phyloP scores from a whole-genome alignment of 441 rosid genomes.

The Lepidium campestre region DNA sequence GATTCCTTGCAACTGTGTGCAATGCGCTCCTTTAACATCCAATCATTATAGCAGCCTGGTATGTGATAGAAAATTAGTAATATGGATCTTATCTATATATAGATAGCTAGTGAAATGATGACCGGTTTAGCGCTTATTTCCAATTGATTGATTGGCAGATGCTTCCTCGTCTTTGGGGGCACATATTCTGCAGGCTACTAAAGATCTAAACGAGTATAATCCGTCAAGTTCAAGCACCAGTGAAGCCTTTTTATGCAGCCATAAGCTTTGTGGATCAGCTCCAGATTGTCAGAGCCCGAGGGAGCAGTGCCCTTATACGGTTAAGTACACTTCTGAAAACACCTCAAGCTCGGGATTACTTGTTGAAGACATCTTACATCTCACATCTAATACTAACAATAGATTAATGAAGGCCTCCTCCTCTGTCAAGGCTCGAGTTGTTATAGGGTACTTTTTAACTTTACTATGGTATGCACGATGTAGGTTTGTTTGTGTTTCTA shows the following conservation, averaged over 20 bases:
- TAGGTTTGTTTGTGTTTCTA: slow-evolving; percentile 2
- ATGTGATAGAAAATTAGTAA: slow-evolving; percentile 11
- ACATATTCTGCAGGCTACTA: slow-evolving; percentile 90
- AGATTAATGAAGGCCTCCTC: slow-evolving; percentile 23
- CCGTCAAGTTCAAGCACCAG: slow-evolving; percentile 70
- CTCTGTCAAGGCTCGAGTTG: slow-evolving; percentile 58
- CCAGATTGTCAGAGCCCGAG: slow-evolving; percentile 48
- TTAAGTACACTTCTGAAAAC: slow-evolving; percentile 41
- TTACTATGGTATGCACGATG: neutral
- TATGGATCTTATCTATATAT: neutral
- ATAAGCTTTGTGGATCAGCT: slow-evolving; percentile 51
- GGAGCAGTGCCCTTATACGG: slow-evolving; percentile 61
- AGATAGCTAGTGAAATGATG: slow-evolving; percentile 26
- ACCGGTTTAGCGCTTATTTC: slow-evolving; percentile 76
- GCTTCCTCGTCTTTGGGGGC: slow-evolving; percentile 86
- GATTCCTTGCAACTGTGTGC: slow-evolving; percentile 83
- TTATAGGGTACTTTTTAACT: slow-evolving; percentile 50
- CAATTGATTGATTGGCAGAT: slow-evolving; percentile 93
- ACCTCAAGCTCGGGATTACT: slow-evolving; percentile 80
- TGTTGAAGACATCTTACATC: slow-evolving; percentile 63
- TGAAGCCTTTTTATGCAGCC: slow-evolving; percentile 60
- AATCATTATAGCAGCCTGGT: slow-evolving; percentile 63
- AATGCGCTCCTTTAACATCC: slow-evolving; percentile 75
- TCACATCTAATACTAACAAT: slow-evolving; percentile 39
- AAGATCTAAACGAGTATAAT: slow-evolving; percentile 63